phyloP scores from a whole-genome alignment of 805 yeast genomes.

The Wickerhamiella cacticola region DNA sequence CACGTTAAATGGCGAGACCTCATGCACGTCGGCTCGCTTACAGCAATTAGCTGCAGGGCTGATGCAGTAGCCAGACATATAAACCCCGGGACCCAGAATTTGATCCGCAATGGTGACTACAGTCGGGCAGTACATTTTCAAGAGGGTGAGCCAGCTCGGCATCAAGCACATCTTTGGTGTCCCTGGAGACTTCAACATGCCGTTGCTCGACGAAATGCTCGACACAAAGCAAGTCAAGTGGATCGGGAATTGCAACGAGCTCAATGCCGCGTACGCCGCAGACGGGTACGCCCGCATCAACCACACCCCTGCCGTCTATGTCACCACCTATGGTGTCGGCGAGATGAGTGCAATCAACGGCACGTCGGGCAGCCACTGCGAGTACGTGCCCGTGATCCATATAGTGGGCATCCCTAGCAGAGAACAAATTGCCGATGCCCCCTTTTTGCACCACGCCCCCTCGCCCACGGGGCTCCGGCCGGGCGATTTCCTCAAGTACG shows the following conservation, averaged over 20 bases:
- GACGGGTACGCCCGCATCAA: conserved; percentile 74
- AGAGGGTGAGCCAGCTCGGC: conserved; percentile 29
- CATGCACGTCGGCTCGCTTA: conserved; percentile 2
- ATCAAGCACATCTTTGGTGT: conserved; percentile 32
- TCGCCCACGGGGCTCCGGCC: conserved; percentile 29
- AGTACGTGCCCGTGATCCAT: conserved; percentile 65
- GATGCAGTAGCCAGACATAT: not conserved
- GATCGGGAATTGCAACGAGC: conserved; percentile 80
- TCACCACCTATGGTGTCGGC: conserved; percentile 82
- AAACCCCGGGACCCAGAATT: not conserved
- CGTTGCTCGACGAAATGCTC: conserved; percentile 32
- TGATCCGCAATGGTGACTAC: too few relatives aligned
- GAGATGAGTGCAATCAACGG: conserved; percentile 79
- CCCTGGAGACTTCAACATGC: conserved; percentile 37
- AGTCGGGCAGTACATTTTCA: conserved; percentile 27
- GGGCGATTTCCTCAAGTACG: conserved; percentile 59
- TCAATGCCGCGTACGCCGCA: conserved; percentile 80
- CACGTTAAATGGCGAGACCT: not conserved
- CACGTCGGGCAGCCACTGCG: conserved; percentile 71
- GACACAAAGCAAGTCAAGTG: conserved; percentile 38
- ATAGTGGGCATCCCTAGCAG: conserved; percentile 66
- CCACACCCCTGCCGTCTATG: conserved; percentile 50
- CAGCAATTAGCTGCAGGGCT: not conserved
- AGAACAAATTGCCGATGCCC: conserved; percentile 29
- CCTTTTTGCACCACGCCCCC: conserved; percentile 32